Evolutionary conservation across 495 filamentous ascomycete species (phyloP).

Genomic region (Podospora anserina): DNA sequence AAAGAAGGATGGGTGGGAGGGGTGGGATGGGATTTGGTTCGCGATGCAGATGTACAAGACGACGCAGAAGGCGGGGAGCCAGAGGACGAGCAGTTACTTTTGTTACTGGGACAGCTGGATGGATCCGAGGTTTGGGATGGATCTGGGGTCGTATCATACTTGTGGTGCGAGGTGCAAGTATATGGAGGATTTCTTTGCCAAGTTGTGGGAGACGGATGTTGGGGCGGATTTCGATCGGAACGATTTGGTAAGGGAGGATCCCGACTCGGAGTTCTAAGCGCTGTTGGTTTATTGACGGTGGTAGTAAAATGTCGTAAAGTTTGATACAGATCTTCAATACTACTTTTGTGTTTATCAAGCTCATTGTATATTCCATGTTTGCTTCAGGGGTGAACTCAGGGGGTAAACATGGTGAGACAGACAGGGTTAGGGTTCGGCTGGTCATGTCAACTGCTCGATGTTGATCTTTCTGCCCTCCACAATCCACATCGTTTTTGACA

Average conservation of each 20-base stretch:
- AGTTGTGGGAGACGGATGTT: neutral
- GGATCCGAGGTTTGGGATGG: neutral
- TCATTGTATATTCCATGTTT: no score
- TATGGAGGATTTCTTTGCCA: neutral
- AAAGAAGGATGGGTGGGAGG: neutral
- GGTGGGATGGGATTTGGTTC: neutral
- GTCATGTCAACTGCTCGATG: no score
- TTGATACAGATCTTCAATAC: no score
- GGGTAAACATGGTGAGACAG: no score
- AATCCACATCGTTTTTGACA: no score
- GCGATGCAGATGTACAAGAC: neutral
- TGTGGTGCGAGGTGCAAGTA: neutral
- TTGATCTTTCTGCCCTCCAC: no score
- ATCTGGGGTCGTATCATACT: neutral
- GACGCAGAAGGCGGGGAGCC: neutral
- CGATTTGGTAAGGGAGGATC: neutral
- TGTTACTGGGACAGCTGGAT: neutral
- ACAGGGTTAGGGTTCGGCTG: no score
- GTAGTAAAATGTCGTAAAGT: no score
- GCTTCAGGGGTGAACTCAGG: no score
- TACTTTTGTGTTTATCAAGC: no score
- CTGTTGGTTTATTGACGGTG: no score
- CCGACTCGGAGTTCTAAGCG: neutral
- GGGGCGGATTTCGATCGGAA: neutral
- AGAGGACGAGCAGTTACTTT: neutral